Evolutionary conservation across 345 rosid species (phyloP), one percentile per base, ranked within the genome.

Genomic region (Citrus sinensis): DNA sequence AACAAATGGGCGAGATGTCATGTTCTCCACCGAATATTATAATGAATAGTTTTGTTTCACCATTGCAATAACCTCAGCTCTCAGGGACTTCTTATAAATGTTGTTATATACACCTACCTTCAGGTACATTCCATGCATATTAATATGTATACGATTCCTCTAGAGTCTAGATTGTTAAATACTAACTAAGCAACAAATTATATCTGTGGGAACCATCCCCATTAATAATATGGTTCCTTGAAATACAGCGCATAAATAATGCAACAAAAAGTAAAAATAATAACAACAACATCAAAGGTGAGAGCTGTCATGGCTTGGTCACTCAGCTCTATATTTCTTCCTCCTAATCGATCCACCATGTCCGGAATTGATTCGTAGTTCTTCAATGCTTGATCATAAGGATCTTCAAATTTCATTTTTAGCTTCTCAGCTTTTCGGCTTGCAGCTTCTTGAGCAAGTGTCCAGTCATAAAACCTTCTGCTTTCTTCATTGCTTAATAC

Each of bases 281-380:
- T 67, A 16, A 90, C 77, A 35, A 86, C 70, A 73, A 86, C 67
- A 82, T 95, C 98, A 59, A 95, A 70, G 29, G 97, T 91, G 63
- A 95, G 94, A 46, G 98, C 98, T 0, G 94, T 85, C 84, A 88
- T 79, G 0, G 98, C 97, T 83, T 93, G 98, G 82, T 91, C 95
- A 80, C 95, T 87, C 2, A 95, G 86, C 32, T 88, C 86, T 88
- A 93, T 75, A 84, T 95, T 95, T 83, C 67, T 90, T 2, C 98
- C 98, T 17, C 92, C 97, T 13, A 95, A 88, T 24, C 98, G 87
- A 79, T 95, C 98, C 2, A 95, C 97, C 92, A 80, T 84, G 81
- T 93, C 98, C 3, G 98, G 98, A 6, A 86, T 84, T 1, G 98
- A 83, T 65, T 82, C 64, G 35, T 84, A 89, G 39, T 70, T 86